A percentile compares a stretch with the other conserved stretches of the same genome.
These are phyloP conservation scores for Fusarium verrucosum DNA, from an alignment of 2,329 filamentous ascomycete species.

Conservation along the genomic window DNA sequence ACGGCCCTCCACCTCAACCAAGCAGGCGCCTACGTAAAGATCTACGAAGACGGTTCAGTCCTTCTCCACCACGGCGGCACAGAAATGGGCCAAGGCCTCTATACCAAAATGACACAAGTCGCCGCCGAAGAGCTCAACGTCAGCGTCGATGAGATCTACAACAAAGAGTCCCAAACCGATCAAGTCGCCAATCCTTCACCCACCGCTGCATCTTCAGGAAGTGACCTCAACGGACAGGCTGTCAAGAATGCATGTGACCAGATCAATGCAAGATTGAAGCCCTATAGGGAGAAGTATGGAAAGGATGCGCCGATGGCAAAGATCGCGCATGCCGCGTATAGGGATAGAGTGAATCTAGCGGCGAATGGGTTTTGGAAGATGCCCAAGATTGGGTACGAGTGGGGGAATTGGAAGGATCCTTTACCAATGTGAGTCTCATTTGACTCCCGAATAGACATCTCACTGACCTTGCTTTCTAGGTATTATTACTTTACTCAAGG, in stretches of 20 bases:
- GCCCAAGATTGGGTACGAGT: conserved; percentile 88
- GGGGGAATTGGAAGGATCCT: conserved; percentile 91
- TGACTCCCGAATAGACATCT: fast-evolving
- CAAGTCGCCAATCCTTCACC: conserved; percentile 1
- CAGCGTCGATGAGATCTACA: neutral
- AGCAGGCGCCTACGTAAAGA: neutral
- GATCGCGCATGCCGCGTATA: conserved; percentile 13
- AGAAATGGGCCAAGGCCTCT: neutral
- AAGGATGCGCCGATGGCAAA: neutral
- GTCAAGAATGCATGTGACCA: neutral
- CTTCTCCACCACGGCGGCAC: conserved; percentile 1
- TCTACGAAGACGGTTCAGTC: conserved; percentile 1
- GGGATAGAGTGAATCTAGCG: conserved; percentile 84
- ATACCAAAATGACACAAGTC: neutral
- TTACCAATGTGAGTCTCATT: conserved; percentile 61
- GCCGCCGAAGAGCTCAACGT: neutral
- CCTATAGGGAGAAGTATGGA: neutral
- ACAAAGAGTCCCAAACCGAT: neutral
- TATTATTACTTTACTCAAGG: conserved; percentile 7
- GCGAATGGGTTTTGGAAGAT: conserved; percentile 94
- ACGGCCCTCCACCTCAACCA: neutral
- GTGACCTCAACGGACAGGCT: neutral
- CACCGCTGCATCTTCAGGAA: neutral
- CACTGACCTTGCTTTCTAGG: neutral
- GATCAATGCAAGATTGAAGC: neutral